phyloP scores from a whole-genome alignment of 139 green algal genomes.

The Asterochloris erici region DNA sequence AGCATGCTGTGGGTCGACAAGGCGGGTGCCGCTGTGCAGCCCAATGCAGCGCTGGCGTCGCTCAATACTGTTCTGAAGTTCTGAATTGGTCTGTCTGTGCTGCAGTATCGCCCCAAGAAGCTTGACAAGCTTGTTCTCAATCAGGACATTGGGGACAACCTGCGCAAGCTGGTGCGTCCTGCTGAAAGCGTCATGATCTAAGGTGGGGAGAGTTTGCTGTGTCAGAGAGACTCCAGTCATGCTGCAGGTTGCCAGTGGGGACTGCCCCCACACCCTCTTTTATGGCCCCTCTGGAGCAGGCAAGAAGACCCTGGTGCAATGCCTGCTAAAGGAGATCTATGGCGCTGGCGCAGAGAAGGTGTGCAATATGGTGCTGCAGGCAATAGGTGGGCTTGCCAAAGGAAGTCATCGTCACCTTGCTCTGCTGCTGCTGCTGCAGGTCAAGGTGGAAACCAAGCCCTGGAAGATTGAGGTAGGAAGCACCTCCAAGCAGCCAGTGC shows the following conservation, averaged over 20 bases:
- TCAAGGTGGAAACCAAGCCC: slow-evolving; percentile 89
- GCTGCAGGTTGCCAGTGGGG: slow-evolving; percentile 70
- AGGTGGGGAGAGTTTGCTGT: not conserved
- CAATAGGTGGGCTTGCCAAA: not conserved
- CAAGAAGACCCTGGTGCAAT: slow-evolving; percentile 95
- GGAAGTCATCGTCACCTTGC: not conserved
- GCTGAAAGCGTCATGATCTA: not conserved
- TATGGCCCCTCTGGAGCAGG: slow-evolving; percentile 92
- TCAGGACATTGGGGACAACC: slow-evolving; percentile 64
- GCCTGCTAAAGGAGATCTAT: slow-evolving; percentile 90
- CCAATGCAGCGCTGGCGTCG: not conserved
- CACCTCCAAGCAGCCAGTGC: not conserved
- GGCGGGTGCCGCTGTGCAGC: slow-evolving; percentile 23
- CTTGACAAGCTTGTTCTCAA: slow-evolving; percentile 84
- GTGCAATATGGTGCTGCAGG: not conserved
- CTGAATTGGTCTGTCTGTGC: not conserved
- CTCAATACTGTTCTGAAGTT: not conserved
- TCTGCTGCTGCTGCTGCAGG: slow-evolving; percentile 24
- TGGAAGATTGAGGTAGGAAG: slow-evolving; percentile 80
- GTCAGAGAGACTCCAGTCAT: not conserved
- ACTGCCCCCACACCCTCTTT: slow-evolving; percentile 95
- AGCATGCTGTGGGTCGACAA: slow-evolving; percentile 80
- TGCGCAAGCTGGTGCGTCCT: slow-evolving; percentile 81
- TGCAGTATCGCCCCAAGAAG: slow-evolving; percentile 79
- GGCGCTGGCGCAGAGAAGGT: slow-evolving; percentile 91